A percentile compares a stretch with the other conserved stretches of the same genome.
Conservation (phyloP, 495 filamentous ascomycete genomes). For the Pseudoneurospora amorphoporcata region DNA sequence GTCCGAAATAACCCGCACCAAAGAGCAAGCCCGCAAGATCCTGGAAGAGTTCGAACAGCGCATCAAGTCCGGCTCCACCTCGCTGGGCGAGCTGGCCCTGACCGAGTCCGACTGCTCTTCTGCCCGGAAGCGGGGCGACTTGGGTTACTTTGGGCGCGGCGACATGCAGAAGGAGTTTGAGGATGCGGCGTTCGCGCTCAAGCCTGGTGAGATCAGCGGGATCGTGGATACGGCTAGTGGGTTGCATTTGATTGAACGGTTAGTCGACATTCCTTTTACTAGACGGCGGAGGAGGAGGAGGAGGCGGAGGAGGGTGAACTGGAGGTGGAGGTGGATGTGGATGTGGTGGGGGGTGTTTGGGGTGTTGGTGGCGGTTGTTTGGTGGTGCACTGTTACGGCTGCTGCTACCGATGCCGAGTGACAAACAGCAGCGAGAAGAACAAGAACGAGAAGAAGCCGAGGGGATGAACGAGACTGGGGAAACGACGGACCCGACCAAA, state of each 20-base stretch:
- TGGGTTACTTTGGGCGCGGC: constrained; percentile 85
- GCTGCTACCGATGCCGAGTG: neutral
- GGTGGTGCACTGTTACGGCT: neutral
- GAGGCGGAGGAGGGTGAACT: neutral
- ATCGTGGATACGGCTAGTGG: constrained; percentile 90
- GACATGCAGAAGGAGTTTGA: constrained; percentile 99
- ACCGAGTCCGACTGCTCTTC: constrained; percentile 93
- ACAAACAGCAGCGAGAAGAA: neutral
- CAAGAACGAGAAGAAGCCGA: too few relatives aligned
- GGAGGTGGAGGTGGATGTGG: neutral
- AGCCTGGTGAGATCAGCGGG: constrained; percentile 72
- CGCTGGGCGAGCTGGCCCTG: constrained; percentile 69
- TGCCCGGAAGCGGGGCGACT: constrained; percentile 83
- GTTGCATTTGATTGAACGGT: constrained; percentile 93
- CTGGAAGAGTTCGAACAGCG: constrained; percentile 60
- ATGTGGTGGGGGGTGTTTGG: neutral
- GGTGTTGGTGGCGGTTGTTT: neutral
- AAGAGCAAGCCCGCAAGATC: constrained; percentile 74
- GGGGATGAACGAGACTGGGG: too few relatives aligned
- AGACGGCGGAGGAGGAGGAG: neutral
- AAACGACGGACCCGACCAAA: neutral
- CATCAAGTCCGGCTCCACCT: constrained; percentile 57
- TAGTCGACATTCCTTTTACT: constrained; percentile 16
- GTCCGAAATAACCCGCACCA: constrained; percentile 73
- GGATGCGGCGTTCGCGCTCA: constrained; percentile 79